Evolutionary conservation across 345 rosid species (phyloP), one percentile per base, ranked within the genome.

Genomic region (Theobroma cacao): DNA sequence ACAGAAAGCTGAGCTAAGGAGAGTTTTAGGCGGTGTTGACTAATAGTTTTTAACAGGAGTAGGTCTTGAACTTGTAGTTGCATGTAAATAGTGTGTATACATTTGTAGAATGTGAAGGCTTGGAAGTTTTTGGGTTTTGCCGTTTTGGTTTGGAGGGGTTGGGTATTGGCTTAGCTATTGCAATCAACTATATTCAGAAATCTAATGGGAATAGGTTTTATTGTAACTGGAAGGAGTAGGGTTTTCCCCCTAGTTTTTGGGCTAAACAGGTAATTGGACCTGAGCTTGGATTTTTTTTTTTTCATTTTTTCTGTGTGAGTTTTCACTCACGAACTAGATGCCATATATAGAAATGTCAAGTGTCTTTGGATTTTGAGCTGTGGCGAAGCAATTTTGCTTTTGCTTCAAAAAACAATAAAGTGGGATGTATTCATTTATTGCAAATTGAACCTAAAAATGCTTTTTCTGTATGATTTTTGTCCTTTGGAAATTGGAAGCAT

Each of bases 1-100:
- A 56, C 97, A 95, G 82, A 95, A 95, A 85, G 86, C 87, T n/a
- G 96, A 93, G 62, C 83, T 93, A 48, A 90, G 81, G 88, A 92
- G 94, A 82, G 93, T 90, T 72, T 81, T 95, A 64, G 97, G 87
- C 68, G 92, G 94, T 67, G 86, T 87, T 64, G 81, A 87, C 62
- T 86, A 84, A 83, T 76, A n/a, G 81, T 38, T 72, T 70, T 75
- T 18, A 58, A 53, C 43, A 31, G 2, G 2, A 47, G 47, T 56
- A 62, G 73, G 74, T 60, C 33, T 41, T 56, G 52, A 22, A 33
- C 30, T 63, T 26, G 4, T 14, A 13, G 28, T 47, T 81, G 72
- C 45, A 62, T 84, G 89, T 82, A 79, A 78, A 87, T 84, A 80
- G 65, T 45, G 47, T 79, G 7, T 18, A 60, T 74, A 78, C 75